Percentiles rank a stretch among this genome's conserved stretches.
These are phyloP conservation scores for Vanderwaltozyma verrucispora DNA, from an alignment of 805 yeast genomes.

Conservation along the genomic window DNA sequence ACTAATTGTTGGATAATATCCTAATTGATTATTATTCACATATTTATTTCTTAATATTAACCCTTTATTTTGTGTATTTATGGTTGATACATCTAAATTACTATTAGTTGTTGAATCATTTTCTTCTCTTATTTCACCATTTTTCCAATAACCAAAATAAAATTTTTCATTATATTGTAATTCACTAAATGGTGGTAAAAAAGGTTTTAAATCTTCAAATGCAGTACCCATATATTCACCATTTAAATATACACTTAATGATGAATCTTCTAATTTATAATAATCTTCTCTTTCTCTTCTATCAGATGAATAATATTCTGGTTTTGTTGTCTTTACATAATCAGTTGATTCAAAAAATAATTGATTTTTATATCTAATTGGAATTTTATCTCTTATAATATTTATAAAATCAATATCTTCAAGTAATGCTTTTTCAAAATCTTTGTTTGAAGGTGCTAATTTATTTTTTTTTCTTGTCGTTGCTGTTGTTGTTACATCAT, in stretches of 20 bases:
- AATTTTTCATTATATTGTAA: slow-evolving; percentile 33
- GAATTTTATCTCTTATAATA: slow-evolving; percentile 71
- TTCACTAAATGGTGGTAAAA: slow-evolving; percentile 69
- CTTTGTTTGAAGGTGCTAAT: slow-evolving; percentile 8
- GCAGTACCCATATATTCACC: slow-evolving; percentile 60
- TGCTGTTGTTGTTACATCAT: background rate
- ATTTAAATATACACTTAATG: slow-evolving; percentile 62
- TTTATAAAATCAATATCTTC: slow-evolving; percentile 30
- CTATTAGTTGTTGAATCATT: background rate
- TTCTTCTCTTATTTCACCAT: slow-evolving; percentile 10
- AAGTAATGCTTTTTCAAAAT: slow-evolving; percentile 24
- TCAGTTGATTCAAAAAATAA: slow-evolving; percentile 81
- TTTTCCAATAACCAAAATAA: slow-evolving; percentile 24
- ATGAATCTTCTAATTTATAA: slow-evolving; percentile 37
- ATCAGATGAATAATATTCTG: slow-evolving; percentile 25
- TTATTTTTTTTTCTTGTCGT: slow-evolving; percentile 6
- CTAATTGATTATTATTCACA: slow-evolving; percentile 74
- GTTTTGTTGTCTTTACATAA: slow-evolving; percentile 27
- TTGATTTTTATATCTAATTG: slow-evolving; percentile 69
- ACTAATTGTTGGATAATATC: slow-evolving; percentile 86
- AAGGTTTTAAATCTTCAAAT: slow-evolving; percentile 59
- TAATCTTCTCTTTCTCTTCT: slow-evolving; percentile 31
- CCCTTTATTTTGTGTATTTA: slow-evolving; percentile 15
- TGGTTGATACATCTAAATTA: too few species aligned
- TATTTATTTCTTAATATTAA: slow-evolving; percentile 26